Percentiles rank a stretch among this genome's conserved stretches.
Evolutionary conservation across 2,329 filamentous ascomycete species (phyloP).

Genomic region (Passalora sequoiae): DNA sequence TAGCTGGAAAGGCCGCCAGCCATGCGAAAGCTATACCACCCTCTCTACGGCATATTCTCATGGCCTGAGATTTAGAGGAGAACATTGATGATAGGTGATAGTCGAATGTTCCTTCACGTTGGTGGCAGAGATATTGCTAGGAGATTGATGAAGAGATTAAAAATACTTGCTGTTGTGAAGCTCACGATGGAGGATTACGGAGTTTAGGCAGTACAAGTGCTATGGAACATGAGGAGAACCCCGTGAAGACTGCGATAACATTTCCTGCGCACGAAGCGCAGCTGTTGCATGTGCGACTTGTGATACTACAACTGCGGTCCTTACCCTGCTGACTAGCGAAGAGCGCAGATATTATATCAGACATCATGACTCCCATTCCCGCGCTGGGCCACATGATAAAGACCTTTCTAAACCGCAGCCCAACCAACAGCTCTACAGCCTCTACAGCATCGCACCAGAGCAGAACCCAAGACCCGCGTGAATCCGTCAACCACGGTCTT

Average conservation of each 20-base stretch:
- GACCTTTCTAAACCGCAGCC: not conserved
- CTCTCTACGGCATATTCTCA: constrained; percentile 30
- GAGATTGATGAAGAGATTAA: constrained; percentile 15
- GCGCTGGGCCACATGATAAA: not conserved
- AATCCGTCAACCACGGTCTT: too few species aligned
- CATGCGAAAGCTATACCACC: constrained; percentile 41
- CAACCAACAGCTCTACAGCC: not conserved
- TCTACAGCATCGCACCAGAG: not conserved
- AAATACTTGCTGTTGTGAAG: not conserved
- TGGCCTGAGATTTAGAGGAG: constrained; percentile 31
- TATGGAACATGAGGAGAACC: too few species aligned
- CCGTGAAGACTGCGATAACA: too few species aligned
- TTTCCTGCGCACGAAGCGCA: too few species aligned
- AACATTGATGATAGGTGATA: constrained; percentile 31
- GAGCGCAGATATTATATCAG: not conserved
- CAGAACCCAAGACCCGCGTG: too few species aligned
- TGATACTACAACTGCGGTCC: too few species aligned
- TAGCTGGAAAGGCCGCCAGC: too few species aligned
- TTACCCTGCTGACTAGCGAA: too few species aligned
- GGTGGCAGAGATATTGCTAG: constrained; percentile 31
- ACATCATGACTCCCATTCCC: not conserved
- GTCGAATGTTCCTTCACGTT: constrained; percentile 29
- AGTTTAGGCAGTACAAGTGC: too few species aligned
- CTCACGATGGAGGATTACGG: not conserved
- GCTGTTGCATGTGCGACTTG: too few species aligned